Percentiles rank a stretch among this genome's conserved stretches.
Conservation (phyloP, 2,329 filamentous ascomycete species). For the Ceratocystis destructans region DNA sequence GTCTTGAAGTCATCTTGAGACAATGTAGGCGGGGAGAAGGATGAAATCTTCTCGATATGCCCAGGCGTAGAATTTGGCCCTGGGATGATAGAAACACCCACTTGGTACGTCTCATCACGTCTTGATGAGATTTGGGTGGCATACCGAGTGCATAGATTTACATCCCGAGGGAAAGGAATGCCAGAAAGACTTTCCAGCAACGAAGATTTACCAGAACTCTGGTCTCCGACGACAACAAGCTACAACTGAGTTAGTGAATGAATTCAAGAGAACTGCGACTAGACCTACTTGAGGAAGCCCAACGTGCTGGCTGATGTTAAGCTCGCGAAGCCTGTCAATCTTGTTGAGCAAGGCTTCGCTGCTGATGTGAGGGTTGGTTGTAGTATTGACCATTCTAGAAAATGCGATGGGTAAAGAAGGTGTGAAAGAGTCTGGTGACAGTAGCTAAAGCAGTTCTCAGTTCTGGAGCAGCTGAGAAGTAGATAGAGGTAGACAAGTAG, state of each 20-base stretch:
- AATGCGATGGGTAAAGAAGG: not conserved
- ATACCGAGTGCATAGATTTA: slow-evolving; percentile 22
- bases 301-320: slow-evolving; percentile 28
- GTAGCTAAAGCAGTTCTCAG: no score
- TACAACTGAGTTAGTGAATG: slow-evolving; percentile 12
- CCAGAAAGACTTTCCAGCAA: slow-evolving; percentile 22
- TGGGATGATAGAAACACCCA: slow-evolving; percentile 33
- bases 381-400: not conserved
- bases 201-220: slow-evolving; percentile 23
- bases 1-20: slow-evolving; percentile 22
- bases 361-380: not conserved
- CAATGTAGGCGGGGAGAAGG: not conserved
- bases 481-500: no score
- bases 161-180: slow-evolving; percentile 22
- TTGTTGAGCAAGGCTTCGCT: slow-evolving; percentile 21
- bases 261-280: no score
- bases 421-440: no score
- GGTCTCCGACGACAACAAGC: slow-evolving; percentile 23
- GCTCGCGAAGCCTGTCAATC: slow-evolving; percentile 32
- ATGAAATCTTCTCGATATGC: slow-evolving; percentile 11
- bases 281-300: slow-evolving; percentile 40
- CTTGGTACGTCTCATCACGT: slow-evolving; percentile 21
- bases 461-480: no score
- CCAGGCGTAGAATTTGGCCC: slow-evolving; percentile 20
- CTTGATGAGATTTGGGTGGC: slow-evolving; percentile 22